phyloP scores from a whole-genome alignment of 177 flowering plant genomes.

The Vitis hybrid region DNA sequence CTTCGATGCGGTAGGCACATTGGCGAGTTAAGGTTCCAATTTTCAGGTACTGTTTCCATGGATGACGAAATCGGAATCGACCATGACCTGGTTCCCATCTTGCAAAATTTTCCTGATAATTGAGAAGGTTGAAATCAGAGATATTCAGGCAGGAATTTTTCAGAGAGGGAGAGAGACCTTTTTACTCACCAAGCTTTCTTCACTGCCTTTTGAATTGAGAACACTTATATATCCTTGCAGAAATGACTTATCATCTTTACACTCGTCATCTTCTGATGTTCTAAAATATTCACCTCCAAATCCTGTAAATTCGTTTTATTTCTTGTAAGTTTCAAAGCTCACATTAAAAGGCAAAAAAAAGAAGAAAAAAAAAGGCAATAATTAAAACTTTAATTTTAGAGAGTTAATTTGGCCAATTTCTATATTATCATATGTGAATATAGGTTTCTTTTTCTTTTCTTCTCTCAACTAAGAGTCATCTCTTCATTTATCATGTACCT shows the following conservation, averaged over 20 bases:
- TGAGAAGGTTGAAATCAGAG: not conserved
- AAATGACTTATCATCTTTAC: constrained; percentile 15
- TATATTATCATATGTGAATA: not conserved
- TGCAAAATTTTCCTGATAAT: constrained; percentile 33
- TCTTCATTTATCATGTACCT: not conserved
- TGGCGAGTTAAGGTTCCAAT: constrained; percentile 22
- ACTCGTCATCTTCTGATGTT: not conserved
- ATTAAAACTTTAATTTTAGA: too few relatives aligned
- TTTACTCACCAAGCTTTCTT: constrained; percentile 45
- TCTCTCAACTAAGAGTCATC: not conserved
- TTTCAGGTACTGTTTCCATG: constrained; percentile 33
- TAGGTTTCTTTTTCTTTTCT: not conserved
- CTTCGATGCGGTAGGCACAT: constrained; percentile 28
- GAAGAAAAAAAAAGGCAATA: too few relatives aligned
- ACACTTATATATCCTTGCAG: constrained; percentile 41
- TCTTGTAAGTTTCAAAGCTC: too few relatives aligned
- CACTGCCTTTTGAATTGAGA: constrained; percentile 42
- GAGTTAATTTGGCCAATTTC: too few relatives aligned
- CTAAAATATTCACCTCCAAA: constrained; percentile 22
- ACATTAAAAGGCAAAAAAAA: too few relatives aligned
- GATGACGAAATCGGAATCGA: constrained; percentile 27
- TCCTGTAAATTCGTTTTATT: constrained; percentile 9
- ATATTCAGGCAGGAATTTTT: not conserved
- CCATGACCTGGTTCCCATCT: constrained; percentile 39
- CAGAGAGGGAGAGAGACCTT: not conserved